Percentiles rank a stretch among this genome's conserved stretches.
These are phyloP conservation scores for Geotrichum phurueaensis DNA, from an alignment of 1,139 yeast genomes.

Conservation along the genomic window DNA sequence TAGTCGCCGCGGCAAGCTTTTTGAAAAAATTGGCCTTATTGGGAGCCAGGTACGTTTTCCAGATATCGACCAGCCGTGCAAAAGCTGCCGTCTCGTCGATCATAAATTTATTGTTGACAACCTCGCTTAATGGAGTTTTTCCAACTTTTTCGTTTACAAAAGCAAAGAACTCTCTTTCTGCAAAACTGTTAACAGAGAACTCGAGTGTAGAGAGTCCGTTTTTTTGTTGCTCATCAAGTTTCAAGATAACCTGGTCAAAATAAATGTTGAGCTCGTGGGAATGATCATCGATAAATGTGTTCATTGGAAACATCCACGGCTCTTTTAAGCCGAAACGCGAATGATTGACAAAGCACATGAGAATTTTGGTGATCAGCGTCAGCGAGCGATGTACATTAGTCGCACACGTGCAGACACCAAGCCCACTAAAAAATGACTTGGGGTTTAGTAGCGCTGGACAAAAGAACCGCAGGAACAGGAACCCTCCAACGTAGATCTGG, in stretches of 20 bases:
- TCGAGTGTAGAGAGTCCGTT: background rate
- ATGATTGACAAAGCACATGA: slow-evolving; percentile 75
- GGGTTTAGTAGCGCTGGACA: slow-evolving; percentile 93
- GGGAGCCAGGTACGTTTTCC: slow-evolving; percentile 1
- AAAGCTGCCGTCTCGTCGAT: slow-evolving; percentile 5
- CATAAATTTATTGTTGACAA: slow-evolving; percentile 1
- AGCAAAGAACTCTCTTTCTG: slow-evolving; percentile 8
- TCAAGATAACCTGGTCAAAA: slow-evolving; percentile 52
- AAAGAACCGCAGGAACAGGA: slow-evolving; percentile 75
- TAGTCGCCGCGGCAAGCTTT: background rate
- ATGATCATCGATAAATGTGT: slow-evolving; percentile 56
- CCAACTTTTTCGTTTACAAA: background rate
- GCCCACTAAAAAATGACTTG: slow-evolving; percentile 48
- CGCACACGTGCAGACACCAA: slow-evolving; percentile 31
- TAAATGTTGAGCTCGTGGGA: slow-evolving; percentile 57
- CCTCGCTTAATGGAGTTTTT: slow-evolving; percentile 3
- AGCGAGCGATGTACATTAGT: slow-evolving; percentile 68
- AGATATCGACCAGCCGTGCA: slow-evolving; percentile 1
- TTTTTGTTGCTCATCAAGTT: background rate
- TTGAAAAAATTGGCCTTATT: background rate
- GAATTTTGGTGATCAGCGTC: slow-evolving; percentile 74
- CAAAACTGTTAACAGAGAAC: background rate
- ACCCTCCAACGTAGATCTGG: slow-evolving; percentile 64
- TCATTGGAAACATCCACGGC: slow-evolving; percentile 69
- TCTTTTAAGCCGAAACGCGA: slow-evolving; percentile 74